Percentiles rank a stretch among this genome's conserved stretches.
Evolutionary conservation across 169 alveolate genomes (phyloP).

Genomic region (Theileria orientalis): DNA sequence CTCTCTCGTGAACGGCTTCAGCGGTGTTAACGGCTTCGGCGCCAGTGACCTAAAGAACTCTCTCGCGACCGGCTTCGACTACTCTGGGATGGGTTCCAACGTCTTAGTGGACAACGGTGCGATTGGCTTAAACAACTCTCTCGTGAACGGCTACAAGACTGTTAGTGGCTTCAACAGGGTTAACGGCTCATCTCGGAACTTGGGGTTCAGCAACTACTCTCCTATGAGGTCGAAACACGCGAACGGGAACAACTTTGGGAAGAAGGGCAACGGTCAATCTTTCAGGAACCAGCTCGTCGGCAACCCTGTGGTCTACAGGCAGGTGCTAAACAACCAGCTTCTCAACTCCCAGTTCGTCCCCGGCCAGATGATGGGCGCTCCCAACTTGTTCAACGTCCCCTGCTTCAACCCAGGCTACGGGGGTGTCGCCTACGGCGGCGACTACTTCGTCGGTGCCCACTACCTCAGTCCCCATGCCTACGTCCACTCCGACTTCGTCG

Average conservation of each 20-base stretch:
- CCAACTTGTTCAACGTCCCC: too few relatives aligned
- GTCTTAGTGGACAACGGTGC: too few relatives aligned
- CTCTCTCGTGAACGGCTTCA: too few relatives aligned
- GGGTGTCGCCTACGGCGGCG: background rate
- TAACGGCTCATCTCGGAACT: too few relatives aligned
- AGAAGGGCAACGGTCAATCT: background rate
- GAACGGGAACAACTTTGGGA: background rate
- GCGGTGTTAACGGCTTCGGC: too few relatives aligned
- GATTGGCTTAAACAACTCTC: background rate
- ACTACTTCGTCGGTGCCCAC: background rate
- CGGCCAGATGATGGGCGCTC: background rate
- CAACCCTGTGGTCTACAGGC: conserved; percentile 8
- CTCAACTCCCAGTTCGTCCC: conserved; percentile 1
- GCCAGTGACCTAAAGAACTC: too few relatives aligned
- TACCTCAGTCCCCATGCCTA: background rate
- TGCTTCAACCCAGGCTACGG: background rate
- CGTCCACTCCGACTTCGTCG: background rate
- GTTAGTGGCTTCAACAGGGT: too few relatives aligned
- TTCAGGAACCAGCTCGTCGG: background rate
- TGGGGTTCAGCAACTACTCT: too few relatives aligned
- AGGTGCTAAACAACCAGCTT: background rate
- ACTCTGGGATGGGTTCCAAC: too few relatives aligned
- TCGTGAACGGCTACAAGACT: background rate
- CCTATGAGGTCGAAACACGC: too few relatives aligned
- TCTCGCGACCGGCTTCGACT: too few relatives aligned